phyloP scores from a whole-genome alignment of 352 stramenopile genomes.

The Albugo laibachii region DNA sequence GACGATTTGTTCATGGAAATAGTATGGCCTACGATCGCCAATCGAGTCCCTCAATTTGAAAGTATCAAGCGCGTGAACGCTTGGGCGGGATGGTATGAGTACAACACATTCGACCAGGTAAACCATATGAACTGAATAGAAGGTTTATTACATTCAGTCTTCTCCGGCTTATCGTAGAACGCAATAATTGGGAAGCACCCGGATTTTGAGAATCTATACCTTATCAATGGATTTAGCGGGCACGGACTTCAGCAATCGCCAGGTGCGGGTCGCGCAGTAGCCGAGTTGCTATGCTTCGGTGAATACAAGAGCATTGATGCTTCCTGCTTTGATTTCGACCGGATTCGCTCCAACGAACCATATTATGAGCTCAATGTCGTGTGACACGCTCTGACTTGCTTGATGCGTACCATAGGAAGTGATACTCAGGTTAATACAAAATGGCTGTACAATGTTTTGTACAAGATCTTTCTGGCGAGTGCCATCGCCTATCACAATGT shows the following conservation, averaged over 20 bases:
- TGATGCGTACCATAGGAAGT: no score
- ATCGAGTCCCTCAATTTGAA: slow-evolving; percentile 55
- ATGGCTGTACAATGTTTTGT: no score
- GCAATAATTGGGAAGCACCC: slow-evolving; percentile 64
- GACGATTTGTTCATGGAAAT: slow-evolving; percentile 52
- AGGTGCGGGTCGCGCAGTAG: slow-evolving; percentile 46
- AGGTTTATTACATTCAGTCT: neutral
- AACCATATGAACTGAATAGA: neutral
- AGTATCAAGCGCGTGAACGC: slow-evolving; percentile 55
- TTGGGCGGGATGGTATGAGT: slow-evolving; percentile 76
- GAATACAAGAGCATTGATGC: slow-evolving; percentile 56
- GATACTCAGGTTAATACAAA: no score
- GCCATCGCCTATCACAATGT: no score
- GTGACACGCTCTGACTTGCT: no score
- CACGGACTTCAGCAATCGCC: slow-evolving; percentile 66
- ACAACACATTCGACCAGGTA: slow-evolving; percentile 74
- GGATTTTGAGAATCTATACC: slow-evolving; percentile 61
- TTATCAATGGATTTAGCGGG: slow-evolving; percentile 71
- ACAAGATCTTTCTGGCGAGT: no score
- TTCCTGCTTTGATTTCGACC: slow-evolving; percentile 47
- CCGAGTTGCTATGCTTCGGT: slow-evolving; percentile 49
- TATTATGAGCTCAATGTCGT: no score
- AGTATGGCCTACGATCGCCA: slow-evolving; percentile 65
- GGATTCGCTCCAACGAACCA: slow-evolving; percentile 18
- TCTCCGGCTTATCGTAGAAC: slow-evolving; percentile 19